Evolutionary conservation across 495 filamentous ascomycete genomes (phyloP).

Genomic region (Lophiostoma macrostomum): DNA sequence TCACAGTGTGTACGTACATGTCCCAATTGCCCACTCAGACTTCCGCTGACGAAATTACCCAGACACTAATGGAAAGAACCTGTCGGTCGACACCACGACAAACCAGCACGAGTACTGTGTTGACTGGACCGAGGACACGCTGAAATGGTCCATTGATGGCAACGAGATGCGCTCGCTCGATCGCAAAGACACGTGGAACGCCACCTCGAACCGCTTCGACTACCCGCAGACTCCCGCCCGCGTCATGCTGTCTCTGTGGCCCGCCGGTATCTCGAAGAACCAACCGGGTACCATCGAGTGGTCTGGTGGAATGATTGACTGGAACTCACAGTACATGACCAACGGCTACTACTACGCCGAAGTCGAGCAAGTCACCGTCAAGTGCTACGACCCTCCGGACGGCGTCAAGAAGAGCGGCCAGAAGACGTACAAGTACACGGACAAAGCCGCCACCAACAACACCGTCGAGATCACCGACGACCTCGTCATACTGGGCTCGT

Average conservation of each 20-base stretch:
- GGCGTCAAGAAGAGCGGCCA: slow-evolving; percentile 58
- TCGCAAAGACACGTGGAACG: slow-evolving; percentile 77
- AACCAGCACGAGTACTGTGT: slow-evolving; percentile 87
- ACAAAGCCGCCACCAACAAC: slow-evolving; percentile 62
- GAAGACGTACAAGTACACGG: slow-evolving; percentile 73
- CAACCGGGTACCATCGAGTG: slow-evolving; percentile 82
- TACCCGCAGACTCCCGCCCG: slow-evolving; percentile 94
- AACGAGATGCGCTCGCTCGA: slow-evolving; percentile 67
- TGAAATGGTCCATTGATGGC: slow-evolving; percentile 85
- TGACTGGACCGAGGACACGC: slow-evolving; percentile 81
- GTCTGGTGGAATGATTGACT: slow-evolving; percentile 88
- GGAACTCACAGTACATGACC: slow-evolving; percentile 78
- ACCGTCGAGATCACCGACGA: slow-evolving; percentile 73
- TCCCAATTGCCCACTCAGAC: slow-evolving; percentile 20
- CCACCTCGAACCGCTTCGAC: slow-evolving; percentile 73
- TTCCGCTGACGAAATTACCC: slow-evolving; percentile 11
- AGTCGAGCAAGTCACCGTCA: slow-evolving; percentile 70
- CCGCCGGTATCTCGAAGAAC: slow-evolving; percentile 77
- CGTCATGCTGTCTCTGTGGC: slow-evolving; percentile 94
- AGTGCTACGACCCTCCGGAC: slow-evolving; percentile 75
- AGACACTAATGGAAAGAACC: slow-evolving; percentile 75
- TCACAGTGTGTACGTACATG: slow-evolving; percentile 76
- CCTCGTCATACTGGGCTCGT: slow-evolving; percentile 71
- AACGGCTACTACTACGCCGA: slow-evolving; percentile 87
- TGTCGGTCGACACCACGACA: slow-evolving; percentile 67